A percentile compares a stretch with the other conserved stretches of the same genome.
phyloP scores from a whole-genome alignment of 148 eudicot genomes.

The Chenopodium berlandieri region DNA sequence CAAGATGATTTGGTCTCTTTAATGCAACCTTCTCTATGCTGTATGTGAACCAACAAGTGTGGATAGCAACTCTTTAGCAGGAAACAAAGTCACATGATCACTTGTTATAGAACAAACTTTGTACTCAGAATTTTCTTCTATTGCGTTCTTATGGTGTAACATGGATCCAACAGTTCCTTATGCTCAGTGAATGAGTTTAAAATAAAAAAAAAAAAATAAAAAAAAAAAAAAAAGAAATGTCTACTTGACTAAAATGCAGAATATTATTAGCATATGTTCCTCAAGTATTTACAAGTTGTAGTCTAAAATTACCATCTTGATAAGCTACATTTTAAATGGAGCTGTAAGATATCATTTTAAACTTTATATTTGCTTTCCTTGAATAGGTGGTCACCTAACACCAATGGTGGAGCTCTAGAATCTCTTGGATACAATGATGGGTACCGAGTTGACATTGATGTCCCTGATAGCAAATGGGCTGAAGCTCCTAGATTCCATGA shows the following conservation, averaged over 20 bases:
- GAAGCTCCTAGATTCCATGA: conserved; percentile 84
- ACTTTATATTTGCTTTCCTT: conserved; percentile 7
- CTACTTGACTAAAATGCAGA: background rate
- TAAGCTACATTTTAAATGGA: background rate
- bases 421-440: conserved; percentile 91
- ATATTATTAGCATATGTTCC: background rate
- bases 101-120: background rate
- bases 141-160: too few relatives aligned
- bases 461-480: conserved; percentile 83
- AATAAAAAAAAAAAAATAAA: background rate
- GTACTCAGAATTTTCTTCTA: background rate
- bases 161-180: background rate
- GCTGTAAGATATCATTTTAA: background rate
- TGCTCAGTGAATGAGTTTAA: background rate
- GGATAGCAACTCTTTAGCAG: background rate
- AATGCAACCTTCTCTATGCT: background rate
- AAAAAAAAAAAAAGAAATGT: background rate
- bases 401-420: conserved; percentile 61
- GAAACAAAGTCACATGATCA: background rate
- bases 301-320: background rate
- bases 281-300: background rate
- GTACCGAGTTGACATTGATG: conserved; percentile 83
- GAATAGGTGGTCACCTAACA: conserved; percentile 68
- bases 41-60: background rate
- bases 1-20: too few relatives aligned